phyloP scores from a whole-genome alignment of 2,329 filamentous ascomycete species.

The Sphaerulina vaccinii region DNA sequence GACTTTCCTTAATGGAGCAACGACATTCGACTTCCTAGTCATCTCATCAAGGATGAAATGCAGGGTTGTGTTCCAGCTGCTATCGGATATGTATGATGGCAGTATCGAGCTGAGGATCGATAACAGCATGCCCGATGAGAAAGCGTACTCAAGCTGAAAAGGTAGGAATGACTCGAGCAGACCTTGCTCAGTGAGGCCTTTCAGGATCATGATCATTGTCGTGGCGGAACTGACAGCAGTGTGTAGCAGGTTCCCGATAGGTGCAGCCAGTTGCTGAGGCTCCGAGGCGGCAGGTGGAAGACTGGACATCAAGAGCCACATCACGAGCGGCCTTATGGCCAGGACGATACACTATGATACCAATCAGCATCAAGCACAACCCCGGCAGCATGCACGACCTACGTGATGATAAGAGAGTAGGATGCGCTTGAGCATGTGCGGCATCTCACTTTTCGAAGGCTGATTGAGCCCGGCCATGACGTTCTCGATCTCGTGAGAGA shows the following conservation, averaged over 20 bases:
- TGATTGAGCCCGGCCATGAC: conserved; percentile 3
- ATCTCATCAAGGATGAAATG: conserved; percentile 26
- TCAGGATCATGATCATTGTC: conserved; percentile 11
- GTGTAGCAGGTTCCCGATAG: conserved; percentile 15
- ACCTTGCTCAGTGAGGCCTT: conserved; percentile 5
- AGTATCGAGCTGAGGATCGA: conserved; percentile 24
- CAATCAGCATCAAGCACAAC: not conserved
- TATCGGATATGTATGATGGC: conserved; percentile 21
- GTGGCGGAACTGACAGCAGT: conserved; percentile 15
- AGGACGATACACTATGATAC: conserved; percentile 22
- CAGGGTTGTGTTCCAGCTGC: conserved; percentile 17
- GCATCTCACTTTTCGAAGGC: conserved; percentile 6
- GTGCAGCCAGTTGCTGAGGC: conserved; percentile 15
- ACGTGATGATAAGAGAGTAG: conserved; percentile 19
- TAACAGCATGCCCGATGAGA: conserved; percentile 24
- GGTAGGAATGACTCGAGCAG: conserved; percentile 25
- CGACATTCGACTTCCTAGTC: conserved; percentile 23
- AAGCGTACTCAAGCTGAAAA: conserved; percentile 28
- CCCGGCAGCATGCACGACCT: not conserved
- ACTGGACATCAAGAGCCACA: conserved; percentile 17
- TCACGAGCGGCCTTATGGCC: conserved; percentile 37
- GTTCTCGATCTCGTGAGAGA: conserved; percentile 28
- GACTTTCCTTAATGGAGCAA: conserved; percentile 23
- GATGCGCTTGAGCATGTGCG: conserved; percentile 15
- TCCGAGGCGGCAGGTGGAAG: conserved; percentile 14